A percentile compares a stretch with the other conserved stretches of the same genome.
These are phyloP conservation scores for Botrytis deweyae DNA, from an alignment of 2,329 filamentous ascomycete species.

Conservation along the genomic window DNA sequence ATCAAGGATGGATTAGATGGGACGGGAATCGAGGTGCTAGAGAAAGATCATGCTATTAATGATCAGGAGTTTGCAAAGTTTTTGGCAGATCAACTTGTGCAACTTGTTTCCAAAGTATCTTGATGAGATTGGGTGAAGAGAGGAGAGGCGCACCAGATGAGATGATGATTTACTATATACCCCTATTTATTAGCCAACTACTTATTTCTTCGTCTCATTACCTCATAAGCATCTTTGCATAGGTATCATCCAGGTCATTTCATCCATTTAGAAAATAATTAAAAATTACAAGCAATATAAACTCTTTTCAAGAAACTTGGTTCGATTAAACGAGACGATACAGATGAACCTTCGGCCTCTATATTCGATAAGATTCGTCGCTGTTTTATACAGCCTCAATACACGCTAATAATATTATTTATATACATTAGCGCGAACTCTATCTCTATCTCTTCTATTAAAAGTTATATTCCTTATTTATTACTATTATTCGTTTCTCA, in stretches of 20 bases:
- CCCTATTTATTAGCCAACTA: background rate
- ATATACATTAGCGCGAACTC: too few species aligned
- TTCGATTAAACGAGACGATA: too few species aligned
- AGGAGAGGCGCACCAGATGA: background rate
- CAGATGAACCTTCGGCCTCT: too few species aligned
- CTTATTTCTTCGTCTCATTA: background rate
- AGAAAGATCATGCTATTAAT: conserved; percentile 54
- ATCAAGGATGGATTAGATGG: conserved; percentile 50
- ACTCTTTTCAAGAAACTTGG: background rate
- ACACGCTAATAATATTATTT: too few species aligned
- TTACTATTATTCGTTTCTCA: too few species aligned
- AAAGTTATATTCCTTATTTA: too few species aligned
- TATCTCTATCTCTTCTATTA: too few species aligned
- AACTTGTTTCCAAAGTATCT: background rate
- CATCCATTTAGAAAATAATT: background rate
- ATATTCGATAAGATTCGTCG: too few species aligned
- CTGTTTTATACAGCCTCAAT: too few species aligned
- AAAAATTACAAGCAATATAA: background rate
- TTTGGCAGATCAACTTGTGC: conserved; percentile 42
- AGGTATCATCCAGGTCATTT: background rate
- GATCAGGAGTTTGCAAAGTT: conserved; percentile 51
- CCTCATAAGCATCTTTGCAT: background rate
- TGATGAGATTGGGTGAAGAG: background rate
- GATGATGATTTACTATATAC: background rate
- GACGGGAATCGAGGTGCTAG: conserved; percentile 50